Conservation (phyloP, 2,329 filamentous ascomycete species). For the Arachnopeziza araneosa region DNA sequence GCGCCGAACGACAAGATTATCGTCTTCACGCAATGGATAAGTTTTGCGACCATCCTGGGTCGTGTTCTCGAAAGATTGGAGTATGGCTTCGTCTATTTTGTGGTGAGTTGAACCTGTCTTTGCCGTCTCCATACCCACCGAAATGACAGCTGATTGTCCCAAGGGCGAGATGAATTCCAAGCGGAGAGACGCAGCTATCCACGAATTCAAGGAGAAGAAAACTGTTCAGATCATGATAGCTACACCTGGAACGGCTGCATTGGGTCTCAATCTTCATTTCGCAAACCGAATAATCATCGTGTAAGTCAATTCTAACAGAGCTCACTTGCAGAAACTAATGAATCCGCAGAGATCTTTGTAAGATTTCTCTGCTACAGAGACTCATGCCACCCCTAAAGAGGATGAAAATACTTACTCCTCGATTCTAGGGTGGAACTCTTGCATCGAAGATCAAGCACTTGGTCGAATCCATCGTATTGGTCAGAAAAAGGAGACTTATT, state of each 20-base stretch:
- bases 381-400: too few species aligned
- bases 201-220: constrained; percentile 35
- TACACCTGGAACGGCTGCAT: constrained; percentile 47
- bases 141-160: not conserved
- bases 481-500: constrained; percentile 51
- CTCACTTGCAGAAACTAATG: not conserved
- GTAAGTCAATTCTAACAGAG: not conserved
- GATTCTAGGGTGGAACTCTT: not conserved
- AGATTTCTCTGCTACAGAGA: too few species aligned
- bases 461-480: constrained; percentile 57
- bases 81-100: constrained; percentile 35
- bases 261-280: constrained; percentile 47
- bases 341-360: not conserved
- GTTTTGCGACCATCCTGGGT: constrained; percentile 43
- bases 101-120: constrained; percentile 28
- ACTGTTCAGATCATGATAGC: constrained; percentile 40
- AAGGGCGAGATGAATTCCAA: constrained; percentile 41
- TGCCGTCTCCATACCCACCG: constrained; percentile 1
- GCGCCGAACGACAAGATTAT: constrained; percentile 47
- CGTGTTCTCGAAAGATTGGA: constrained; percentile 41
- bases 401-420: constrained; percentile 1
- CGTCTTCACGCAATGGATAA: constrained; percentile 51
- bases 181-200: constrained; percentile 38
- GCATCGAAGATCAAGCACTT: constrained; percentile 51
- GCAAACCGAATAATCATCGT: constrained; percentile 35